phyloP scores from a whole-genome alignment of 192 early-diverging fungal species.

The Lunasporangiospora selenospora region DNA sequence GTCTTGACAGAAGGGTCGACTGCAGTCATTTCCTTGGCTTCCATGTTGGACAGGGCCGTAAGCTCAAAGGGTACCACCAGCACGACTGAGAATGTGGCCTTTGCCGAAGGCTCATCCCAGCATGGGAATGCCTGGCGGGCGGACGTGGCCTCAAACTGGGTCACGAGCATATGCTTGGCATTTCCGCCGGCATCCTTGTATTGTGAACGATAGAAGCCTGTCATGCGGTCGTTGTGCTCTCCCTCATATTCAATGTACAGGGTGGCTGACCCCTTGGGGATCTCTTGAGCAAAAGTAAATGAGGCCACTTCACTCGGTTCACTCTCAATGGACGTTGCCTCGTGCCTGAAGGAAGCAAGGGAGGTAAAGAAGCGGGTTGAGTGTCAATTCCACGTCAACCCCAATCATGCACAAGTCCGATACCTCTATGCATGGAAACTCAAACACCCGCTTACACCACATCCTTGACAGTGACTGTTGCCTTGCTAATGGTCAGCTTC shows the following conservation, averaged over 20 bases:
- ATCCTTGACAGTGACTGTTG: constrained; percentile 4
- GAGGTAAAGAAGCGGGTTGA: background rate
- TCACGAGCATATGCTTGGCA: constrained; percentile 67
- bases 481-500: constrained; percentile 13
- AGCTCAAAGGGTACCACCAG: constrained; percentile 63
- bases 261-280: constrained; percentile 49
- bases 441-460: constrained; percentile 5
- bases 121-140: constrained; percentile 76
- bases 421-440: background rate
- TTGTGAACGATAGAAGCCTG: constrained; percentile 80
- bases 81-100: constrained; percentile 79
- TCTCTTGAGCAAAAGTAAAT: constrained; percentile 59
- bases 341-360: constrained; percentile 12
- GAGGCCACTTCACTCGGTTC: constrained; percentile 49
- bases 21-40: constrained; percentile 56
- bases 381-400: too few relatives aligned
- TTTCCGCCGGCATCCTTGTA: constrained; percentile 65
- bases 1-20: constrained; percentile 58
- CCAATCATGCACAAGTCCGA: background rate
- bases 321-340: constrained; percentile 48
- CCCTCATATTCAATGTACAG: constrained; percentile 44
- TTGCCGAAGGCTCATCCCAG: constrained; percentile 81
- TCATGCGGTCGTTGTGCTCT: constrained; percentile 67
- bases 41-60: constrained; percentile 81
- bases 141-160: constrained; percentile 84